Evolutionary conservation across 2,329 filamentous ascomycete species (phyloP), one percentile per base, ranked within the genome.

Genomic region (Coniochaeta sp.): DNA sequence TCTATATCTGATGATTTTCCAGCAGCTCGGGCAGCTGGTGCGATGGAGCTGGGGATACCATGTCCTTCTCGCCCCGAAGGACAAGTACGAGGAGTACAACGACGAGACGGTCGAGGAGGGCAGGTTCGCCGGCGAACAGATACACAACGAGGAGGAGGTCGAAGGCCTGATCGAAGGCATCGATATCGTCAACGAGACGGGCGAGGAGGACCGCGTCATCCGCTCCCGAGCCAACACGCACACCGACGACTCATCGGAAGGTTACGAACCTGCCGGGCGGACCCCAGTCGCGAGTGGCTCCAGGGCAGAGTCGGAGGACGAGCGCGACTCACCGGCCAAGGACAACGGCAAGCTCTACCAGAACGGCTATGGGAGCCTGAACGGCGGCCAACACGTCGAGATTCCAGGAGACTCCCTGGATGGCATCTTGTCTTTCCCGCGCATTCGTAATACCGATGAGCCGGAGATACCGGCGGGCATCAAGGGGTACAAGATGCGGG

Each of bases 31-130:
- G 24, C 95, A 99, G 74, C 79, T 98, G 28, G 88, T 99, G 22
- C 86, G 95, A 61, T 99, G 95, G 95, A 97, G 91, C 64, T 99
- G 95, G 95, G 95, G 95, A 12, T 98, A 96, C 73, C 92, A 96
- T 68, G 88, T 98, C 40, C 80, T 99, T 19, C 80, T 99, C n/a
- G 93, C 93, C 19, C 91, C 93, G 19, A 89, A 91, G 65, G 86
- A 88, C 56, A 84, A 83, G 63, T 91, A 90, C 68, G 78, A 82
- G 14, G 85, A 89, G 58, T 87, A 89, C 61, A 79, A 83, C 57
- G 68, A 80, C 36, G 76, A 83, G 61, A 72, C 77, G 16, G 69
- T 75, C 19, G 83, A 85, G 66, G 81, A 83, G 75, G 84, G 88
- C 17, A 79, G 85, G 62, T 87, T 86, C 68, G 77, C 75, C 59